Percentiles rank a stretch among this genome's conserved stretches.
Conservation (phyloP, 768 basidiomycete genomes). For the Macrolepiota fuliginosa region DNA sequence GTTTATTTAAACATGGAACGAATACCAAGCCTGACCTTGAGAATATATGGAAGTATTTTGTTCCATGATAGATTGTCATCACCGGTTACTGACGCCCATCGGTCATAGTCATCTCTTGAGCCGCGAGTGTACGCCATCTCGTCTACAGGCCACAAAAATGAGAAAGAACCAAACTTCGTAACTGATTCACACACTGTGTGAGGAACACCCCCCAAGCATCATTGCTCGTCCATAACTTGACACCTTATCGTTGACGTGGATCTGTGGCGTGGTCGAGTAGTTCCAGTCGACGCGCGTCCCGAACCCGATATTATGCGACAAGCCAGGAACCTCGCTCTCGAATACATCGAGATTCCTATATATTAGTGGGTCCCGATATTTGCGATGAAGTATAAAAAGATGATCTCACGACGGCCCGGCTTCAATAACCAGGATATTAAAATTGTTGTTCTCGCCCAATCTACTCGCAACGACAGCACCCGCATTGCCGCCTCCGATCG, state of each 20-base stretch:
- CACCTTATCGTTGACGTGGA: constrained; percentile 19
- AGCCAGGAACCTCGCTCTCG: constrained; percentile 4
- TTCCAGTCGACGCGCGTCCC: constrained; percentile 17
- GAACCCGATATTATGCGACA: neutral
- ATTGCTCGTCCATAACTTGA: constrained; percentile 22
- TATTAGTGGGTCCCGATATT: neutral
- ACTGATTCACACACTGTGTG: constrained; percentile 19
- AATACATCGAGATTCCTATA: constrained; percentile 13
- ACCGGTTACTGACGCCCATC: constrained; percentile 2
- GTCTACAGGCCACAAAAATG: neutral
- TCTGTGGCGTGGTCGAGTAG: constrained; percentile 19
- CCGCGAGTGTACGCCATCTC: constrained; percentile 10
- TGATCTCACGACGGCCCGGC: constrained; percentile 15
- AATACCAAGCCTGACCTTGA: neutral
- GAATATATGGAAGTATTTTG: constrained; percentile 8
- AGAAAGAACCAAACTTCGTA: neutral
- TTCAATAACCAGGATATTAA: constrained; percentile 22
- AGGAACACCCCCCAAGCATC: constrained; percentile 26
- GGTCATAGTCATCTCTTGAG: constrained; percentile 10
- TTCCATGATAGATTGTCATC: constrained; percentile 14
- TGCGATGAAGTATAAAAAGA: too few species aligned
- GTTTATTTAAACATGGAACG: neutral
- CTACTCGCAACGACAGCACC: constrained; percentile 21
- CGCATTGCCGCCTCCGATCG: constrained; percentile 17
- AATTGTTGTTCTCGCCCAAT: constrained; percentile 15